Evolutionary conservation across 768 basidiomycete genomes (phyloP).

Genomic region (Lyophyllum atratum): DNA sequence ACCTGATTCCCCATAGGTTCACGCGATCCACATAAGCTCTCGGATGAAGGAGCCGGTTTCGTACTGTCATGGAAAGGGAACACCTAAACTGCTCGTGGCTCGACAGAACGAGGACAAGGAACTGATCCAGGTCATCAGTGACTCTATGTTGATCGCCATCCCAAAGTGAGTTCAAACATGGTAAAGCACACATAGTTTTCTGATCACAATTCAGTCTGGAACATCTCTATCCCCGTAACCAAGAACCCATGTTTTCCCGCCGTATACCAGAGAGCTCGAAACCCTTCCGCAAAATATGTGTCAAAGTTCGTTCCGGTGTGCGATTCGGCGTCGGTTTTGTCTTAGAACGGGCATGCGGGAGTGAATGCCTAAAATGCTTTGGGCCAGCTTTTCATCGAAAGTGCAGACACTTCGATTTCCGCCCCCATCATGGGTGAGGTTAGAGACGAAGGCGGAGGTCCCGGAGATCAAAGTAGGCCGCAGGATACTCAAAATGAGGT

Average conservation of each 20-base stretch:
- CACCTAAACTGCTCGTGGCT: constrained; percentile 69
- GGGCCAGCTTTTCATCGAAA: constrained; percentile 69
- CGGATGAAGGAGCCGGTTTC: constrained; percentile 81
- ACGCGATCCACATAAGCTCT: constrained; percentile 75
- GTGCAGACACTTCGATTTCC: constrained; percentile 81
- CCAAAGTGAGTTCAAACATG: constrained; percentile 65
- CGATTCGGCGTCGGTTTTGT: constrained; percentile 84
- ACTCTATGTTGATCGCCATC: constrained; percentile 79
- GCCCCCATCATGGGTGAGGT: constrained; percentile 74
- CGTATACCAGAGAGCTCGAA: constrained; percentile 21
- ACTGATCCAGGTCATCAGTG: constrained; percentile 79
- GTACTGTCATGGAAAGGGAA: constrained; percentile 82
- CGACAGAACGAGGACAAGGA: constrained; percentile 73
- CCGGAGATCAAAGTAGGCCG: constrained; percentile 50
- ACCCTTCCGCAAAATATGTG: constrained; percentile 71
- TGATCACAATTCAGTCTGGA: constrained; percentile 16
- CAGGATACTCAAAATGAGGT: not conserved
- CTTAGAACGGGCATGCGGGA: constrained; percentile 80
- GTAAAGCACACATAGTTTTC: not conserved
- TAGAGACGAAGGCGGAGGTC: constrained; percentile 48
- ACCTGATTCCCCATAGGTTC: constrained; percentile 51
- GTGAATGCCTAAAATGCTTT: constrained; percentile 62
- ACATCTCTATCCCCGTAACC: constrained; percentile 20
- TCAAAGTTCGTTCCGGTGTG: constrained; percentile 81
- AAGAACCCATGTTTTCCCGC: constrained; percentile 14